Conservation (phyloP, 2,329 filamentous ascomycete genomes). For the Exophiala bonariae region DNA sequence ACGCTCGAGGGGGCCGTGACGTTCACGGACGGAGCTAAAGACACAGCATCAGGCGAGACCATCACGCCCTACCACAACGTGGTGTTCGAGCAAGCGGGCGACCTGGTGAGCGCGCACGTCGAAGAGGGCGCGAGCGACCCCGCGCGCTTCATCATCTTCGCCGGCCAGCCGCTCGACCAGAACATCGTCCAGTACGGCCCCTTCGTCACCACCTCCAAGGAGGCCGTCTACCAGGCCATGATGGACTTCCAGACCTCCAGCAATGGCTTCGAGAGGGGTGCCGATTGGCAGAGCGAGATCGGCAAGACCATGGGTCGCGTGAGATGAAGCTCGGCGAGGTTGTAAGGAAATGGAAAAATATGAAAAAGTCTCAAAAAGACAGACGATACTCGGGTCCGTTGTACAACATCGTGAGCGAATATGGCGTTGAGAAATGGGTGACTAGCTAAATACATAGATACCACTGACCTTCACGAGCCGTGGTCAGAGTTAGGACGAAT, state of each 20-base stretch:
- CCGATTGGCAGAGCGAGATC: constrained; percentile 82
- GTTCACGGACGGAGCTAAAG: constrained; percentile 46
- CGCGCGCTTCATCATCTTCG: constrained; percentile 63
- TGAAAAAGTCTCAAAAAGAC: too few species aligned
- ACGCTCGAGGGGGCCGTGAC: constrained; percentile 70
- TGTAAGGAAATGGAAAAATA: background rate
- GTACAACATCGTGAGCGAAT: too few species aligned
- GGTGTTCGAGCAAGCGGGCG: constrained; percentile 79
- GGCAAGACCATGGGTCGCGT: constrained; percentile 65
- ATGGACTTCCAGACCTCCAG: constrained; percentile 70
- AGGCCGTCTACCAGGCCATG: constrained; percentile 75
- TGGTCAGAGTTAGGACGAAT: background rate
- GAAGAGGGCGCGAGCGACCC: constrained; percentile 62
- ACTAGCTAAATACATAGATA: too few species aligned
- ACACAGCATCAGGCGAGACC: constrained; percentile 40
- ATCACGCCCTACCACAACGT: constrained; percentile 81
- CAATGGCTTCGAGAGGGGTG: constrained; percentile 79
- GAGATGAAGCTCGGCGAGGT: background rate
- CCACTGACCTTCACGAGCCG: too few species aligned
- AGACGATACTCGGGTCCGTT: too few species aligned
- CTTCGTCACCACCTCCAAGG: constrained; percentile 73
- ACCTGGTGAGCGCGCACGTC: constrained; percentile 71
- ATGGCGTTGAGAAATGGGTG: too few species aligned
- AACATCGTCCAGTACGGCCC: constrained; percentile 81
- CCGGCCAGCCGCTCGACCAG: constrained; percentile 78